A percentile compares a stretch with the other conserved stretches of the same genome.
phyloP scores from a whole-genome alignment of 495 filamentous ascomycete genomes.

The Podospora comata region DNA sequence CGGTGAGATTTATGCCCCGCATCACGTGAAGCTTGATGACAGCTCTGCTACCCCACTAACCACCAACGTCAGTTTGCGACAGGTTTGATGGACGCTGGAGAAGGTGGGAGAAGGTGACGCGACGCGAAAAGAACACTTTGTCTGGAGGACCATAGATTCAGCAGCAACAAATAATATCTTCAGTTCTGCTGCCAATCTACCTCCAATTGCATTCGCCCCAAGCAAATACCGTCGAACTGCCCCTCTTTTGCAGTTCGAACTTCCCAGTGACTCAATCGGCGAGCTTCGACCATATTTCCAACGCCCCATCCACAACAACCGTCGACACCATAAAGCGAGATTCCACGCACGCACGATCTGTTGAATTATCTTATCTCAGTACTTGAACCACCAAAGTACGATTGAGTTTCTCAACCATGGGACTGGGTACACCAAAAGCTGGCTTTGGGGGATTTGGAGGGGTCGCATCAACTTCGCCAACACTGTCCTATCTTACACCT shows the following conservation, averaged over 20 bases:
- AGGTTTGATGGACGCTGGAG: neutral
- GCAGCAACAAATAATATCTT: neutral
- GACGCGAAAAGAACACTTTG: neutral
- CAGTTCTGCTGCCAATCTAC: neutral
- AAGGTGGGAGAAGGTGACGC: neutral
- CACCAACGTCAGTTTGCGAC: neutral
- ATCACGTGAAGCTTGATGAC: conserved; percentile 15
- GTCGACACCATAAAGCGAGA: neutral
- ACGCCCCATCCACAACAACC: neutral
- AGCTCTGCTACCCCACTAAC: conserved; percentile 11
- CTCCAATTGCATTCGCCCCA: neutral
- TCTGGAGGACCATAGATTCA: neutral
- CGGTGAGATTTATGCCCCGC: conserved; percentile 9
- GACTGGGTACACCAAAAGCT: conserved; percentile 1
- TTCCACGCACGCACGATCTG: neutral
- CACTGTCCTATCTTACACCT: conserved; percentile 80
- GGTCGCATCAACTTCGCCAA: conserved; percentile 43
- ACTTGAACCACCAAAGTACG: neutral
- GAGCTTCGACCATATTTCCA: neutral
- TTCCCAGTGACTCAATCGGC: conserved; percentile 6
- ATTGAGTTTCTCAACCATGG: neutral
- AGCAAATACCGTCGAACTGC: neutral
- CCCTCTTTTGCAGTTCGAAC: neutral
- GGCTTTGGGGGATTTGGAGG: conserved; percentile 44
- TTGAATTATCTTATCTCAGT: neutral